phyloP scores from a whole-genome alignment of 164 flowering plant species.

The Umbilicus rupestris region DNA sequence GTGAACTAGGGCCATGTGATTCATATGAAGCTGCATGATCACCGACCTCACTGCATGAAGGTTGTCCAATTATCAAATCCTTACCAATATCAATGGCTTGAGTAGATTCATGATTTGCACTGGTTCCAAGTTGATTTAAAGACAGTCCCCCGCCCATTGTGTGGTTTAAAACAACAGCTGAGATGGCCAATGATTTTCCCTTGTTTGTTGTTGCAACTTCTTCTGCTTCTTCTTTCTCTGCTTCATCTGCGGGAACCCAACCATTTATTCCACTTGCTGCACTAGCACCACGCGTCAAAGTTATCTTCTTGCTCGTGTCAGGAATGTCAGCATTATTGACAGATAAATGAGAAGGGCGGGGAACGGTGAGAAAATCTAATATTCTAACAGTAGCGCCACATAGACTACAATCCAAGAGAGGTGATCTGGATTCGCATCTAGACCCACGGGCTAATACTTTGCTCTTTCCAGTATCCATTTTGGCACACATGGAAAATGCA shows the following conservation, averaged over 20 bases:
- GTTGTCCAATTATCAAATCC: constrained; percentile 77
- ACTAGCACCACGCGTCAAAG: constrained; percentile 78
- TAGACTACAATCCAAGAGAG: constrained; percentile 87
- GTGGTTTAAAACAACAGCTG: constrained; percentile 64
- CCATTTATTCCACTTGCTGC: constrained; percentile 96
- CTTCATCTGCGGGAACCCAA: constrained; percentile 73
- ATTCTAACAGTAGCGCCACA: constrained; percentile 94
- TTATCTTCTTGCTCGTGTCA: constrained; percentile 70
- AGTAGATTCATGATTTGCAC: constrained; percentile 25
- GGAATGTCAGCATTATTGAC: constrained; percentile 53
- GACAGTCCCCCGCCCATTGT: constrained; percentile 58
- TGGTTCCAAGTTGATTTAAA: constrained; percentile 27
- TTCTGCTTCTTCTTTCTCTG: constrained; percentile 66
- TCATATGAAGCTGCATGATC: constrained; percentile 97
- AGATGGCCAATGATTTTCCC: constrained; percentile 29
- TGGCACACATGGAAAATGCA: constrained; percentile 44
- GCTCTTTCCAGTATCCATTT: constrained; percentile 48
- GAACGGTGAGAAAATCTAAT: constrained; percentile 66
- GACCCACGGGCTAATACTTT: constrained; percentile 39
- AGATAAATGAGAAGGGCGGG: constrained; percentile 63
- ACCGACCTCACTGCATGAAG: constrained; percentile 93
- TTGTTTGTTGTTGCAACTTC: constrained; percentile 69
- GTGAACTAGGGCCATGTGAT: constrained; percentile 84
- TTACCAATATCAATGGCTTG: constrained; percentile 43
- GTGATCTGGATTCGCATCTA: constrained; percentile 62